Evolutionary conservation across 1,139 yeast genomes (phyloP).

Genomic region (Chernovozyma sophiae-reginae): DNA sequence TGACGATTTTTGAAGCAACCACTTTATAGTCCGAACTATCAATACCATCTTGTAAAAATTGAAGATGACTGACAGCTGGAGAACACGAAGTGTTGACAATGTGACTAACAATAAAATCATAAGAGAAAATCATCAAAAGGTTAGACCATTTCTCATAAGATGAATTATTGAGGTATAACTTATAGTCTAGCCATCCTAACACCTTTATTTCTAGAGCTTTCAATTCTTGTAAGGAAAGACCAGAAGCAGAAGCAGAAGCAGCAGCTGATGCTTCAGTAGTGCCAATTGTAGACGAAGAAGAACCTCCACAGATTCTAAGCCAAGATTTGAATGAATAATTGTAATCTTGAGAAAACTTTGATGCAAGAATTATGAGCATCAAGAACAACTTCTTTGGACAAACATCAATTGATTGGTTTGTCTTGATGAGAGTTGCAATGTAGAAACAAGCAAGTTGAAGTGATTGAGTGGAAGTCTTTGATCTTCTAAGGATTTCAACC

Average conservation of each 20-base stretch:
- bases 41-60: constrained; percentile 4
- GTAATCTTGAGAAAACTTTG: constrained; percentile 71
- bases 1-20: constrained; percentile 17
- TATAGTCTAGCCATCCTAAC: constrained; percentile 51
- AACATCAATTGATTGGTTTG: constrained; percentile 7
- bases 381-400: constrained; percentile 69
- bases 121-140: constrained; percentile 40
- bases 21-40: constrained; percentile 2
- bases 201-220: constrained; percentile 52
- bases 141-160: constrained; percentile 57
- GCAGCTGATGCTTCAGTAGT: background rate
- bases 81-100: constrained; percentile 10
- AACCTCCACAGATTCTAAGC: constrained; percentile 64
- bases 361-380: constrained; percentile 62
- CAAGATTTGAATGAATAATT: constrained; percentile 70
- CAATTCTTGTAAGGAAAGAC: constrained; percentile 34
- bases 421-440: constrained; percentile 41
- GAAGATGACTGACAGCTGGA: constrained; percentile 9
- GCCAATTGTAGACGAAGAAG: background rate
- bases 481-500: constrained; percentile 62
- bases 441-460: constrained; percentile 67
- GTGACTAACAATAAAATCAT: constrained; percentile 36
- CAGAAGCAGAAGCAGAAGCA: background rate
- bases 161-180: constrained; percentile 46
- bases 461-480: constrained; percentile 62